Percentiles rank a stretch among this genome's conserved stretches.
These are phyloP conservation scores for Fraxinus latifolia DNA, from an alignment of 305 asterid species.

Conservation along the genomic window DNA sequence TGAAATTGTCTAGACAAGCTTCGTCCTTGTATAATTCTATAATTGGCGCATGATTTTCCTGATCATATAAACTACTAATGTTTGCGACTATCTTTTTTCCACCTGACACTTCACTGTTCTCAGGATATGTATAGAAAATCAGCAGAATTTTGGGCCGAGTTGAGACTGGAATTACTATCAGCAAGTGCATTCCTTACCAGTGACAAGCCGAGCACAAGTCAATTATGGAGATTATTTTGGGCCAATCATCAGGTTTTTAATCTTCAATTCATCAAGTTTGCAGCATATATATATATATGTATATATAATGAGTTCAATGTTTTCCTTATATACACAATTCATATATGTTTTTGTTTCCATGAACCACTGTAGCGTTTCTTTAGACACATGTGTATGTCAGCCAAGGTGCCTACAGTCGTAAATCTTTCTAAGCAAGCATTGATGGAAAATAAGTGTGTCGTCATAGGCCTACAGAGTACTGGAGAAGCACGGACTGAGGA, in stretches of 20 bases:
- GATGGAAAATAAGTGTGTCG: conserved; percentile 76
- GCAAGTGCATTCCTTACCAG: conserved; percentile 57
- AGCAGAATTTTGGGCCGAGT: conserved; percentile 90
- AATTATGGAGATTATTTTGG: conserved; percentile 96
- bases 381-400: conserved; percentile 95
- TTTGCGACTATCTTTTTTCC: not conserved
- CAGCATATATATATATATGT: not conserved
- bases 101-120: conserved; percentile 25
- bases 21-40: not conserved
- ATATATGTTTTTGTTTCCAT: conserved; percentile 23
- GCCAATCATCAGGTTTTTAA: conserved; percentile 82
- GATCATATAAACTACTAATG: not conserved
- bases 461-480: conserved; percentile 94
- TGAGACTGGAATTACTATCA: conserved; percentile 78
- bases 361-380: conserved; percentile 77
- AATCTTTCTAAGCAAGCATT: conserved; percentile 80
- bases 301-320: not conserved
- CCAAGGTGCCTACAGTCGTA: conserved; percentile 93
- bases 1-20: conserved; percentile 3
- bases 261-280: conserved; percentile 8
- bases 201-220: conserved; percentile 70
- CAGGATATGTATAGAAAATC: conserved; percentile 89
- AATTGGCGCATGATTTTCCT: not conserved
- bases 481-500: conserved; percentile 99
- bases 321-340: conserved; percentile 15